Evolutionary conservation across 768 basidiomycete genomes (phyloP), one percentile per base, ranked within the genome.

Genomic region (Boletus reticulatus): DNA sequence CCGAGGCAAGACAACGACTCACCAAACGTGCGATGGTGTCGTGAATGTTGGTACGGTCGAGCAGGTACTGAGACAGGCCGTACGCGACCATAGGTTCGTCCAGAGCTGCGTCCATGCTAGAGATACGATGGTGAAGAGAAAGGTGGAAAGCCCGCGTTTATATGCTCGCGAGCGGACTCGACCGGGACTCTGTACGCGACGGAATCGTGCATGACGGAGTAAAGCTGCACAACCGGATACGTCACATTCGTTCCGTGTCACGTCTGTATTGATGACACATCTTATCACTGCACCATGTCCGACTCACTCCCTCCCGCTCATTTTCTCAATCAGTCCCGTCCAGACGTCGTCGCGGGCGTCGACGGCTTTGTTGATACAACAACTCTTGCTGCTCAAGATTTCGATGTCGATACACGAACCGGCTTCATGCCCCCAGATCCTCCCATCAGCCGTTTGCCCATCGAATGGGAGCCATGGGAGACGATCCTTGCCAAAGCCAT

Each of bases 381-480:
- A 20, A 87, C 89, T 13, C 81, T 89, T 55, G 87, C 89, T 11
- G 86, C 88, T 4, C 88, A 89, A 61, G 89, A 90, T 76, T 98
- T 93, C 76, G 94, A 98, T 68, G 90, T 98, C 56, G 93, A 95
- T 68, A 86, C 88, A 11, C 78, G 84, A 16, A 92, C 93, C 0
- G 95, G 96, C 0, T 98, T 98, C 71, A 87, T 98, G 84, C 90
- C 95, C 3, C 87, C 89, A 0, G 76, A 83, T 14, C 81, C 84
- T 0, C 94, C 94, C 2, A 68, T 87, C 0, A 62, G 73, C 8
- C 80, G 87, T 20, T 78, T 96, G 2, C 84, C 87, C 0, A 53
- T 39, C 1, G 67, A 73, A 52, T 96, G 84, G 82, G 85, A 84
- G 43, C 65, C 73, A 43, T 98, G 92, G 94, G 93, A 96, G 68